Base-by-base conservation (phyloP, 805 yeast genomes). In the Starmera quercuum region DNA sequence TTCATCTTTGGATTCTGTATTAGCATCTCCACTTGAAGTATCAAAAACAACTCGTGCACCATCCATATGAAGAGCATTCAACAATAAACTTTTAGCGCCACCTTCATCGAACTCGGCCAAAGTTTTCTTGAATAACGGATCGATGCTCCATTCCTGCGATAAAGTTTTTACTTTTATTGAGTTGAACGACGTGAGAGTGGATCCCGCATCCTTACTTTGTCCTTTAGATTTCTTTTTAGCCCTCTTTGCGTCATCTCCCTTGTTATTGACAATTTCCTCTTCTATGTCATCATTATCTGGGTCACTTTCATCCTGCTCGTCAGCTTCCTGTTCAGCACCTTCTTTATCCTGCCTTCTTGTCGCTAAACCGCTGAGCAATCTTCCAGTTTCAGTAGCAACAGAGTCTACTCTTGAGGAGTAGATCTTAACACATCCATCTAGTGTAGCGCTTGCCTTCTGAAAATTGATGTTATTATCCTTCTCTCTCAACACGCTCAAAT, bases 341-440 rank as follows among this genome's bases (percentile, higher is more conserved):
- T 44, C 44, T n/a, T 36, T 41, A 15, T 44, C 44, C n/a, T n/a
- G n/a, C 17, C 58, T 59, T 30, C 66, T 60, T 6, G 67, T 61
- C 3, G 87, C 77, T 36, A 84, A 58, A 4, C 95, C 95, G 56
- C 83, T 81, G 23, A 87, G 58, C 36, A 90, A 63, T 46, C 78
- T 76, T 2, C 95, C 94, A 0, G 97, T 87, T 48, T 88, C 97
- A 7, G 82, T 78, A 5, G 88, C 94, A 0, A 86, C 95, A 0
- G 95, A 82, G 49, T 88, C 97, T 16, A 90, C 87, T 47, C 97
- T 72, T 12, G 94, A 83, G 10, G 88, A 75, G 53, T 90, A 90
- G 34, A 90, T 85, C 60, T 87, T 87, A 22, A 88, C 90, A 64
- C 97, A 88, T 1, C 97, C 97, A 49, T 88, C 97, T 16, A 90